Base-by-base conservation (phyloP, 371 early-diverging fungal species). In the Zancudomyces culisetae region DNA sequence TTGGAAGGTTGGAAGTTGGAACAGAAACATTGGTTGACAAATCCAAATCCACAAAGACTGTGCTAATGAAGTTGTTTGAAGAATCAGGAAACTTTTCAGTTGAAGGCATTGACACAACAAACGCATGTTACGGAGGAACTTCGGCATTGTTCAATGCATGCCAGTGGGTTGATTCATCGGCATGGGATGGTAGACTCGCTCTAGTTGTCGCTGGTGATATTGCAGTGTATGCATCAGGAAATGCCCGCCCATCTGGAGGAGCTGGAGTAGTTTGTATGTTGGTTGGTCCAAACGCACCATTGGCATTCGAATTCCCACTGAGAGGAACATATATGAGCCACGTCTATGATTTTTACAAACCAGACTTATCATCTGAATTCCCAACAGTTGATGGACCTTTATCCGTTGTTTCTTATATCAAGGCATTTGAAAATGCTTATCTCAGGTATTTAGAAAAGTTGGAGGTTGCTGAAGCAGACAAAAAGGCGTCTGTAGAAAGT, bases 51-150 rank as follows among this genome's bases (percentile, higher is more conserved):
- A 90, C 92, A 61, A 96, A 96, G 75, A 78, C 94, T 13, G 85
- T 84, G 50, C 76, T 98, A 56, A 93, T 95, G 92, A 82, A 84
- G 52, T 75, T 98, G 46, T 96, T 96, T 64, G 70, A 69, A 30
- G 86, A 83, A 56, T 78, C 83, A 45, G 91, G 87, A 45, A 96
- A 96, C 77, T 76, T 74, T 42, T 83, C 81, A 60, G 83, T 98
- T 47, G 91, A 90, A 67, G 98, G 97, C 47, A 82, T 95, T 52
- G 95, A 94, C 61, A 92, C 90, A 52, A 92, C 87, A 66, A 96
- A 96, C 63, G 98, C 98, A 27, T 98, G 98, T 77, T 96, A 96
- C 62, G 97, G 98, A 58, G 98, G 96, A 55, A 93, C 95, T 42
- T 81, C 79, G 58, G 93, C 95, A 35, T 79, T 98, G 57, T 90